Evolutionary conservation across 805 yeast genomes (phyloP), one percentile per base, ranked within the genome.

Genomic region (Kuraishia hungarica): DNA sequence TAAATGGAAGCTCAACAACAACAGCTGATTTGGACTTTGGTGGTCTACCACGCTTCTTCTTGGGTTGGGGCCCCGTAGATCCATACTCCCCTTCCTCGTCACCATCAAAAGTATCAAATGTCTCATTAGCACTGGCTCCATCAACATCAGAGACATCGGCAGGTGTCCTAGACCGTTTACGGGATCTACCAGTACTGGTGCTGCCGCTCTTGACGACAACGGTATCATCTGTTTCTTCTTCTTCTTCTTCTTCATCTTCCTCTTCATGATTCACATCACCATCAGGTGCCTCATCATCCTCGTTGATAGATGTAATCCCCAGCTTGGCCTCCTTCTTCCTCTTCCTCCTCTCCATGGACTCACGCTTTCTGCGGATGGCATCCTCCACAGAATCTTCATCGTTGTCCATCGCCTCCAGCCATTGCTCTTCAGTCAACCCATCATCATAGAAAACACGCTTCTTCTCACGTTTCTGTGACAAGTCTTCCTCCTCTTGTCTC

Each of bases 361-460:
- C 73, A 60, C 78, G 79, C 61, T 82, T 82, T 52, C 84, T 71
- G 55, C 66, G 67, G 43, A 81, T 78, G 15, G 86, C 86, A 56
- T 77, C 86, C 60, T 82, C 87, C 24, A 81, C 81, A 1, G 80
- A 70, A 59, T 80, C 87, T 22, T 83, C 78, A 56, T 86, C 94
- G 56, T 82, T 82, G 67, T 87, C 94, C 77, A 87, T 80, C 1
- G 89, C 89, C 67, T 82, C 82, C 53, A 86, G 68, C 91, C 91
- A 86, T 66, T 86, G 90, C 56, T 84, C 90, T 66, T 86, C 92
- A 11, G 89, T 81, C 57, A 86, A 71, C 53, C 86, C 81, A 64
- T 85, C 90, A 56, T 83, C 87, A 63, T 86, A 86, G 10, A 71
- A 70, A 1, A 82, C 82, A 2, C 71, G 69, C 64, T 84, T 86